Base-by-base conservation (phyloP, 176 grass and related monocot species). In the Typha latifolia region DNA sequence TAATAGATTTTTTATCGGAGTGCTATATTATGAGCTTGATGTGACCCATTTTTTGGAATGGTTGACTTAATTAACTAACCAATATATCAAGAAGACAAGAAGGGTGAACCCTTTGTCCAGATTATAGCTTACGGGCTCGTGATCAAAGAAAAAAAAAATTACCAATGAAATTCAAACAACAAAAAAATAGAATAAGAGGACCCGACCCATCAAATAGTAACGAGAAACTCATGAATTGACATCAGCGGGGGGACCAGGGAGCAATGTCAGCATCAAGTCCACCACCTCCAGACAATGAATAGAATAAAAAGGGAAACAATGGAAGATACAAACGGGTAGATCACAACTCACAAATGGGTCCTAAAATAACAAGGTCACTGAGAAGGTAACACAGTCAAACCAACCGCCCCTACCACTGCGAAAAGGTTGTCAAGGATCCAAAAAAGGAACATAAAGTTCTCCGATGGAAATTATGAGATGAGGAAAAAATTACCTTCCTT, bases 191-290 rank as follows among this genome's bases (percentile, higher is more conserved):
- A 43, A 43, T 43, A 43, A 43, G 9, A 43, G 37, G 37, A 43
- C 37, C 34, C n/a, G 37, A 43, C 37, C 37, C 5, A 43, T 29
- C 37, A 43, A 43, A 43, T 10, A 43, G 37, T 43, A 77, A 77
- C 32, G 69, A 82, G 15, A 16, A 78, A 6, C 37, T 43, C 37
- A 43, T 10, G 37, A 43, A 43, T 43, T 43, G 37, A 43, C 37
- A 43, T 43, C 37, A 59, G 53, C 5, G 53, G 53, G 53, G 53
- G 53, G 53, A 47, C 49, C 51, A n/a, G 16, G 27, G 14, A 48
- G 47, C 16, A 66, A 75, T 43, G 73, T 75, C 73, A 66, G 50
- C 14, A 15, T 67, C 73, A 16, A 47, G 48, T 43, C 49, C 73
- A 67, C 63, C 22, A 34, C 62, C 53, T 50, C 49, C 62, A 47